Evolutionary conservation across 140 eudicot species (phyloP).

Genomic region (Ambrosia hybrid): DNA sequence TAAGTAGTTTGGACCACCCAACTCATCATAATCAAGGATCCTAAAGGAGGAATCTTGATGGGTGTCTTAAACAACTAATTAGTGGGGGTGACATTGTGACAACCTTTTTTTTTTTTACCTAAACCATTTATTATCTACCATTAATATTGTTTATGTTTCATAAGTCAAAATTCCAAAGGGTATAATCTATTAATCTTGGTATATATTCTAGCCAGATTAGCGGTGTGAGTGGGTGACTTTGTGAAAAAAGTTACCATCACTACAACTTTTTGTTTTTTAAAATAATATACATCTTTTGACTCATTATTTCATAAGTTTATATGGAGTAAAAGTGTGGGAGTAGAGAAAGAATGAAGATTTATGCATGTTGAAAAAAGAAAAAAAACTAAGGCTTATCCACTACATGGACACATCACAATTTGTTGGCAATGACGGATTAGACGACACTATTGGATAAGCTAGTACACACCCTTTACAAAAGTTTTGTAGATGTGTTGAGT

Average conservation of each 20-base stretch:
- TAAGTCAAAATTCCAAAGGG: background rate
- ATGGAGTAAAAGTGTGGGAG: background rate
- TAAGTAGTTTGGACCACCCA: conserved; percentile 40
- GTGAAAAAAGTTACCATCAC: conserved; percentile 15
- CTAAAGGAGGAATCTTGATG: conserved; percentile 31
- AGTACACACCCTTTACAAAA: conserved; percentile 21
- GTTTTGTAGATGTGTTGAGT: conserved; percentile 9
- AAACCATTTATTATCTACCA: background rate
- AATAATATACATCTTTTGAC: background rate
- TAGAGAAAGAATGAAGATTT: conserved; percentile 5
- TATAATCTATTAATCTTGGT: background rate
- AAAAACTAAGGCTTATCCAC: conserved; percentile 27
- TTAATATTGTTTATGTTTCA: background rate
- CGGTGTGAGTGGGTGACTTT: conserved; percentile 12
- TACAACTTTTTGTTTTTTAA: background rate
- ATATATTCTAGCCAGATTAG: conserved; percentile 12
- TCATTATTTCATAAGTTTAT: conserved; percentile 2
- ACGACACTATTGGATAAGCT: conserved; percentile 31
- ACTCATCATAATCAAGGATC: conserved; percentile 34
- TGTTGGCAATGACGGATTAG: conserved; percentile 40
- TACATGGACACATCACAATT: conserved; percentile 32
- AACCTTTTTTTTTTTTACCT: conserved; percentile 11
- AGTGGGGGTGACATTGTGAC: conserved; percentile 25
- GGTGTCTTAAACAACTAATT: conserved; percentile 31
- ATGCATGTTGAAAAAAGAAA: conserved; percentile 23